Percentiles rank a stretch among this genome's conserved stretches.
Evolutionary conservation across 768 basidiomycete genomes (phyloP).

Genomic region (Heimioporus sp.): DNA sequence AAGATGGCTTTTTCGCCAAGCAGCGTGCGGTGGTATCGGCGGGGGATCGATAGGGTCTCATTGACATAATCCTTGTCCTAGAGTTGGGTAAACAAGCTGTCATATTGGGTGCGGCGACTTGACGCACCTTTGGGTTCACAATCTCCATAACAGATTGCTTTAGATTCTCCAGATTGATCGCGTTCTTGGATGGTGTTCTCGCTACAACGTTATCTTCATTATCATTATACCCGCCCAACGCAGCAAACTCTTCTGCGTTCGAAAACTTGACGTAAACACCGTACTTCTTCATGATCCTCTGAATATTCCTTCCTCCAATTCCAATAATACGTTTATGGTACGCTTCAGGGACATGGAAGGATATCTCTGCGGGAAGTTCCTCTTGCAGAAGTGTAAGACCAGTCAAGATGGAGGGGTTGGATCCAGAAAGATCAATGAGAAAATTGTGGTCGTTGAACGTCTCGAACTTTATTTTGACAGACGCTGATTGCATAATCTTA

Average conservation of each 20-base stretch:
- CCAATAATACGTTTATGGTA: slow-evolving; percentile 99
- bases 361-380: slow-evolving; percentile 97
- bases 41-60: slow-evolving; percentile 90
- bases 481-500: slow-evolving; percentile 98
- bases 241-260: slow-evolving; percentile 95
- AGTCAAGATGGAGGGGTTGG: slow-evolving; percentile 80
- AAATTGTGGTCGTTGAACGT: slow-evolving; percentile 97
- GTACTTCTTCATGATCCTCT: slow-evolving; percentile 99
- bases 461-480: slow-evolving; percentile 98
- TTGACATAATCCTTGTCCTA: slow-evolving; percentile 97
- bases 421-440: slow-evolving; percentile 87
- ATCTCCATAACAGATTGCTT: slow-evolving; percentile 97
- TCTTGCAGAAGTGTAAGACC: slow-evolving; percentile 90
- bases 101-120: background rate
- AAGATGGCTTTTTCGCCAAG: slow-evolving; percentile 97
- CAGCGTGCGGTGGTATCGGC: slow-evolving; percentile 92
- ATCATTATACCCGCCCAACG: slow-evolving; percentile 91
- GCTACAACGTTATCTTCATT: slow-evolving; percentile 99
- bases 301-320: slow-evolving; percentile 95
- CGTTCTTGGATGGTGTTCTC: slow-evolving; percentile 97
- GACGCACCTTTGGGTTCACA: slow-evolving; percentile 86
- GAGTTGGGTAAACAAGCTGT: background rate
- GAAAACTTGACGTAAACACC: slow-evolving; percentile 99
- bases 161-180: slow-evolving; percentile 89
- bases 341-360: slow-evolving; percentile 96